Conservation (phyloP, 345 rosid species). For the Eutrema heterophyllum region DNA sequence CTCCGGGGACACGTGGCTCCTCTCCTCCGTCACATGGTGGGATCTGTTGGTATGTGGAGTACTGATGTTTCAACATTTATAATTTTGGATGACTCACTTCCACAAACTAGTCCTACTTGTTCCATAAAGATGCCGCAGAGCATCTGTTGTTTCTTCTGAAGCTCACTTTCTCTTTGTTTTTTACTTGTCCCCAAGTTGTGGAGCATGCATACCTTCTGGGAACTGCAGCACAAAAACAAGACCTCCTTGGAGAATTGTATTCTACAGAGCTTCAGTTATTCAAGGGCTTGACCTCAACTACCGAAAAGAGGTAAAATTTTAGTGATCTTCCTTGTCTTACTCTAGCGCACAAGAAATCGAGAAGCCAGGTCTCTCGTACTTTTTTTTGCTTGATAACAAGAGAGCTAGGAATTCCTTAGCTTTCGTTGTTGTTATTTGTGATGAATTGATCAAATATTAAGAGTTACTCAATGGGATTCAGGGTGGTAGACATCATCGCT, state of each 20-base stretch:
- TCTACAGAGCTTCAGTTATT: constrained; percentile 90
- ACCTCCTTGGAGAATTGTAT: constrained; percentile 77
- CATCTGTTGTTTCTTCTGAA: not conserved
- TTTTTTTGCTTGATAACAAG: too few relatives aligned
- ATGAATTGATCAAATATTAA: not conserved
- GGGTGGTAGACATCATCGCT: constrained; percentile 76
- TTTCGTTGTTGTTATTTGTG: not conserved
- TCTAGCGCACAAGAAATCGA: not conserved
- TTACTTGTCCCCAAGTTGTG: constrained; percentile 40
- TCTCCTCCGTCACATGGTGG: constrained; percentile 88
- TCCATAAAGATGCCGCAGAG: not conserved
- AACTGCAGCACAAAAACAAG: constrained; percentile 81
- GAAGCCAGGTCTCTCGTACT: not conserved
- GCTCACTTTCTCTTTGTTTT: constrained; percentile 14
- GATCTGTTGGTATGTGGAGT: constrained; percentile 70
- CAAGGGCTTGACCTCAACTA: constrained; percentile 52
- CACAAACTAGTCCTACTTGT: not conserved
- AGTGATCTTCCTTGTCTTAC: not conserved
- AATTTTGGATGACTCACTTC: not conserved
- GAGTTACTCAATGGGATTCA: constrained; percentile 25
- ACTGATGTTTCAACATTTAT: constrained; percentile 7
- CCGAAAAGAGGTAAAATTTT: constrained; percentile 61
- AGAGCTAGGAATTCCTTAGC: not conserved
- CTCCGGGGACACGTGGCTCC: constrained; percentile 75
- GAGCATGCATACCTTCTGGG: constrained; percentile 84